Base-by-base conservation (phyloP, 192 early-diverging fungal species). In the Coemansia sp. region DNA sequence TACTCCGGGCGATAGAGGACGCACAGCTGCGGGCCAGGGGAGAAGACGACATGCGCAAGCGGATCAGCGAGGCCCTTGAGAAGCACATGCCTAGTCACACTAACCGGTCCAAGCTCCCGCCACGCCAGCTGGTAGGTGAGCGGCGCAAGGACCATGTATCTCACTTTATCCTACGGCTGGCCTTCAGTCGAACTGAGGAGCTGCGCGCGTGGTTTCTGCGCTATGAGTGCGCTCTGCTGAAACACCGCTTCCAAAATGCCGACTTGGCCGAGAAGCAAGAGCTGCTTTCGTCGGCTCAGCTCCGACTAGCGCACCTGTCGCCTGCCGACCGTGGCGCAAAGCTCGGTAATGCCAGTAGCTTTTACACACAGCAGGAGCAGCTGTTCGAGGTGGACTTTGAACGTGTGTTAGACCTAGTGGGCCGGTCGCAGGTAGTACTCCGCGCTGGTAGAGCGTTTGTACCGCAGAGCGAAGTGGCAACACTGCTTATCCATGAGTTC, bases 1-100 rank as follows among this genome's bases (percentile, higher is more conserved):
- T 99, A 23, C 87, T 97, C 43, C 87, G 90, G 53, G 83, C 90
- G 14, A 77, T 99, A 42, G 93, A 96, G 62, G 91, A 87, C 18
- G 92, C 93, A 35, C 84, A 81, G 61, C 74, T 96, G 51, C 87
- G 94, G 18, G 86, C 86, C 69, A 83, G 83, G 56, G 71, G 79
- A 16, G 85, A 86, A 0, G 82, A 83, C 13, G 86, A 93, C 59
- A 67, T 86, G 43, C 83, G 83, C 46, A 70, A 71, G 45, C 79
- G 79, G n/a, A 65, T 90, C 26, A 61, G 74, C 18, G 77, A 79
- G 33, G 81, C 85, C 4, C 65, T 87, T 45, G 79, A 82, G 0
- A 71, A 84, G 62, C 84, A 89, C 63, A 77, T 94, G 68, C 91
- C 90, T 3, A 72, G 89, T 65, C 74, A 86, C 18, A 71, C 84